Evolutionary conservation across 2,329 filamentous ascomycete genomes (phyloP), one percentile per base, ranked within the genome.

Genomic region (Aspergillus sojae): DNA sequence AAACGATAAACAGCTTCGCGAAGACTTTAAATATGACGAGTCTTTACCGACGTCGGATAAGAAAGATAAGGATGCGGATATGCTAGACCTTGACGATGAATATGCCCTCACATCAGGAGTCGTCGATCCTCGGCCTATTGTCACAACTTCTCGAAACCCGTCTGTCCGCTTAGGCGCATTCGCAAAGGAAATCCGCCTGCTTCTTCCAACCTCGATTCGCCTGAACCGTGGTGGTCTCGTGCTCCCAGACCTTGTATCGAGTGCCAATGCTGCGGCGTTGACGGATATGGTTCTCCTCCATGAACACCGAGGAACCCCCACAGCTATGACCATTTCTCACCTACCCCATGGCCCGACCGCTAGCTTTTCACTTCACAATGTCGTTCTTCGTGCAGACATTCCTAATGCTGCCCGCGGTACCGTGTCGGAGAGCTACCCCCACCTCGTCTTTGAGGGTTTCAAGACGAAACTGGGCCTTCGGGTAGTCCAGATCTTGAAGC

Each of bases 381-480:
- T 98, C 4, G 90, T 97, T 11, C 83, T 99, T 57, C 89, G 95
- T 52, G 92, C 94, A 64, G 95, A 99, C 75, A 96, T 99, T 23
- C 94, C 95, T 1, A 93, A 95, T 67, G 88, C 90, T 48, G 88
- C 93, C 10, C 87, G 91, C 62, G 95, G 95, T 55, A 97, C 93
- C 1, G 93, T 97, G 55, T 92, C 89, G 65, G 95, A 99, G 79
- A 90, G 89, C 43, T 99, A 97, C 72, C 95, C 95, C 0, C 94
- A 98, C 74, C 83, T 99, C 3, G 92, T 99, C 66, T 98, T 99
- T 72, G 95, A 99, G 73, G 93, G 93, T 2, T 98, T 99, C 80
- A 91, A 86, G 5, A 93, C 91, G 6, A 86, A 86, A 39, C 82
- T 98, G 6, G 95, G 95, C 60, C 85, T 89, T 71, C 87, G 95